Base-by-base conservation (phyloP, 495 filamentous ascomycete species). In the Penicillium pancosmium region DNA sequence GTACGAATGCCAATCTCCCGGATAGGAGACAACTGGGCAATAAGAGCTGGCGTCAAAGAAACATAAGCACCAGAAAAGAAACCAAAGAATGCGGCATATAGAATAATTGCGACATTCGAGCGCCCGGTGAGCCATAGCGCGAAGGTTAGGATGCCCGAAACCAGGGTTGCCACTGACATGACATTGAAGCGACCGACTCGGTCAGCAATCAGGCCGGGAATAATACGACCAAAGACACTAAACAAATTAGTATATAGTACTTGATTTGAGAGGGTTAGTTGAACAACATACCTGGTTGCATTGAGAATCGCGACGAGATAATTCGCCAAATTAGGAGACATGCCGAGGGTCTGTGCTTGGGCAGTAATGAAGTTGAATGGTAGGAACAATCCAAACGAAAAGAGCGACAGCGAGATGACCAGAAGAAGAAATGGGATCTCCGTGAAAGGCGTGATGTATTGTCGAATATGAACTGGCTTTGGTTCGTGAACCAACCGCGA, bases 341-440 rank as follows among this genome's bases (percentile, higher is more conserved):
- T 68, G 52, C 73, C 72, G 23, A 63, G 54, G 3, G 51, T 18
- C n/a, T 70, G 62, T 9, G 55, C 67, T 33, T 66, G 56, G 5
- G 54, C 66, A 11, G 50, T 55, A 10, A 77, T 65, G 54, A 67
- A 77, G 12, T 48, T 66, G 60, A 76, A 63, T 9, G 74, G 74
- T 10, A 75, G 53, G 59, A 75, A 77, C 19, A 78, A 59, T 3
- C 71, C 74, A 31, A 31, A 31, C 27, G 27, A 51, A 61, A 67
- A 40, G 54, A 68, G 35, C 70, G 58, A 50, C 68, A 68, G 50
- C 69, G 73, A 34, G 61, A 55, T 3, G 57, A 85, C 76, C 38
- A 85, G 84, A 1, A 86, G 64, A 0, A 73, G 18, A 64, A 85
- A 89, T 0, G 74, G 68, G 0, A 77, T 67, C 57, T 89, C 85